Evolutionary conservation across 306 rosid genomes (phyloP), one percentile per base, ranked within the genome.

Genomic region (Castanea sativa): DNA sequence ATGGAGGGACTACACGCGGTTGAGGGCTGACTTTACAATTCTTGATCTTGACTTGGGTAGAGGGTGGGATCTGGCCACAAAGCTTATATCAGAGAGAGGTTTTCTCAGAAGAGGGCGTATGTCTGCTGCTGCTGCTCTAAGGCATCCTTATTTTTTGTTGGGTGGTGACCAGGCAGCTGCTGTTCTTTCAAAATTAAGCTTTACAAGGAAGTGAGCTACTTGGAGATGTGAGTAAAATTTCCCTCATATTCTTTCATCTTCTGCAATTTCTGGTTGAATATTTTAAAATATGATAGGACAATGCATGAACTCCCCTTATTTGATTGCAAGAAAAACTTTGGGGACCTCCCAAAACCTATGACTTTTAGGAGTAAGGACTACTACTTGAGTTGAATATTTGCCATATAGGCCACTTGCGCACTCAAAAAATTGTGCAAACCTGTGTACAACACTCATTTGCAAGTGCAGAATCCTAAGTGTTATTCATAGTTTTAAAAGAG

Each of bases 1-100:
- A 68, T 93, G 98, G 98, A 90, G 96, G 82, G 96, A 89, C 51
- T 58, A 64, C 33, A 91, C 94, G 9, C 90, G 94, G 74, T 68
- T 64, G 35, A 86, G 90, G 79, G 90, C 97, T 0, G 87, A 90
- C 85, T 82, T 96, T 29, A 76, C 89, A 72, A 80, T 83, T 69
- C 89, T 88, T 65, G 86, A 86, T 79, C 89, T 88, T 1, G 88
- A 88, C 78, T 86, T 82, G 4, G 89, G 91, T 45, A 79, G 89
- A 75, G 91, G 91, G 18, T 88, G 89, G 89, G 89, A 86, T 86
- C 77, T 86, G 12, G 91, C 81, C 21, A 79, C 89, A 52, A 88
- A 86, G 71, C 89, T 88, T 13, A 68, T 86, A 45, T 79, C 88
- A 35, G 83, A 86, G 78, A 83, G 91, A 83, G 86, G 85, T 56